A percentile compares a stretch with the other conserved stretches of the same genome.
phyloP scores from a whole-genome alignment of 305 asterid genomes.

The Vinca major region DNA sequence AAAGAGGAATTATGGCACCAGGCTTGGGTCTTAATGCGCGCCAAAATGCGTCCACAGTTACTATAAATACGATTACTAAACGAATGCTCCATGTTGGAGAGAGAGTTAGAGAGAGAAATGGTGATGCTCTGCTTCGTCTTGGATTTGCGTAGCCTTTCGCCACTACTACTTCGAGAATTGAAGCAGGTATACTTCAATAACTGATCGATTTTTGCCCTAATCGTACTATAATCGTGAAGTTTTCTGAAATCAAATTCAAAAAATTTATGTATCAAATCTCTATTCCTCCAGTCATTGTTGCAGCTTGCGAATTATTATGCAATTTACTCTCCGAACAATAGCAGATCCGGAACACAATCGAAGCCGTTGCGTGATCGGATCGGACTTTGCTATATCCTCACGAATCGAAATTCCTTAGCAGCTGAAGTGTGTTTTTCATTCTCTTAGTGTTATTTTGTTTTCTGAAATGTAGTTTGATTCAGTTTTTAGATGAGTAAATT shows the following conservation, averaged over 20 bases:
- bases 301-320: constrained; percentile 89
- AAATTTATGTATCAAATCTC: background rate
- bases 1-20: no score
- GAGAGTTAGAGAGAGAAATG: constrained; percentile 29
- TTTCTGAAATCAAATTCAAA: background rate
- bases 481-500: background rate
- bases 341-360: constrained; percentile 22
- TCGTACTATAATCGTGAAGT: background rate
- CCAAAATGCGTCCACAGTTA: constrained; percentile 8
- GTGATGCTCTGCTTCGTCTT: constrained; percentile 68
- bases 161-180: constrained; percentile 63
- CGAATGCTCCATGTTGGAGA: background rate
- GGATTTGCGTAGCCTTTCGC: constrained; percentile 69
- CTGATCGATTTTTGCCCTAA: background rate
- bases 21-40: constrained; percentile 9
- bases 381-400: constrained; percentile 59
- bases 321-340: constrained; percentile 29
- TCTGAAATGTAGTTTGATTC: background rate
- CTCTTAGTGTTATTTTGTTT: background rate
- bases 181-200: constrained; percentile 46
- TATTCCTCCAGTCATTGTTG: constrained; percentile 42
- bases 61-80: background rate
- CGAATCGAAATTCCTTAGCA: constrained; percentile 42
- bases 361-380: constrained; percentile 59
- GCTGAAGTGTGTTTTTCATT: constrained; percentile 41